Evolutionary conservation across 805 yeast species (phyloP).

Genomic region (Yarrowia deformans): DNA sequence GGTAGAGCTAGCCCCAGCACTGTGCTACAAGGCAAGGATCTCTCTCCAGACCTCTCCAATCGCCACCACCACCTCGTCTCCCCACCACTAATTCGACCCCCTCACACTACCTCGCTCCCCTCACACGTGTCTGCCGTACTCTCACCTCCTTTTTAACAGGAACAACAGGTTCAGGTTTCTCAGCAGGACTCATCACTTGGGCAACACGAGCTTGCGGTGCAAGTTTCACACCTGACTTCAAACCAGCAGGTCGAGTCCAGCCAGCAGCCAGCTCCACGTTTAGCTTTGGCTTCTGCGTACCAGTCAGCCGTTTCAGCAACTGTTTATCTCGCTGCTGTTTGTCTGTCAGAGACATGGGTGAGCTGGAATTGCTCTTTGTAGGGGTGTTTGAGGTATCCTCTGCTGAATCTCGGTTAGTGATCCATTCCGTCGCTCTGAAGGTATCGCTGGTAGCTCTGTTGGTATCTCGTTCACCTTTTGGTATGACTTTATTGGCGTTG

Average conservation of each 20-base stretch:
- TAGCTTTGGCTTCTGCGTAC: neutral
- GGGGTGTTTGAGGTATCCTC: neutral
- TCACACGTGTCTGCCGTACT: neutral
- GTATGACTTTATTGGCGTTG: no score
- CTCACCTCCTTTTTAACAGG: neutral
- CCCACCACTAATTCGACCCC: no score
- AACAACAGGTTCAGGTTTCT: neutral
- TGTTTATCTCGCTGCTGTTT: constrained; percentile 2
- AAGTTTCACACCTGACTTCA: neutral
- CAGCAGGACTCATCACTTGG: neutral
- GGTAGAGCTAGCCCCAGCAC: no score
- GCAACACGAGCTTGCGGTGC: no score
- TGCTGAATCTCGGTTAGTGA: no score
- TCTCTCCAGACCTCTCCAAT: no score
- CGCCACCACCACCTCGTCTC: no score
- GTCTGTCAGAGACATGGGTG: neutral
- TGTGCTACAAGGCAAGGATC: no score
- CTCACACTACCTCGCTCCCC: neutral
- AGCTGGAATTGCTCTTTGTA: no score
- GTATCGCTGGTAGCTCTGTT: no score
- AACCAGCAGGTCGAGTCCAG: neutral
- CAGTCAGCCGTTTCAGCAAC: neutral
- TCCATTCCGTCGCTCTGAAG: no score
- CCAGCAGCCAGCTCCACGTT: neutral
- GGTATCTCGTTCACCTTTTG: no score